phyloP scores from a whole-genome alignment of 176 grass and related monocot genomes.

The Tuctoria greenei region DNA sequence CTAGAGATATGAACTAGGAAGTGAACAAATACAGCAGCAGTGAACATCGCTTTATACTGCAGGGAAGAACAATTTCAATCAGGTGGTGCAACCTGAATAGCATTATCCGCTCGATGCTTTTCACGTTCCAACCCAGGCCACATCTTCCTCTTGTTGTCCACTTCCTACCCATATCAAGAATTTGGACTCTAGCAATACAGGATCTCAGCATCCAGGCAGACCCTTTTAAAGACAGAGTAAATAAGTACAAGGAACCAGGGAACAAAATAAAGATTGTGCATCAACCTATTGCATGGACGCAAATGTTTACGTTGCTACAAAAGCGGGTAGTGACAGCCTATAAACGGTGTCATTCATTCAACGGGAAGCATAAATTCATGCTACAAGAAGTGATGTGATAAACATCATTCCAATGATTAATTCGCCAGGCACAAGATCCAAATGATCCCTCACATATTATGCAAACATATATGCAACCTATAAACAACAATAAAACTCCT shows the following conservation, averaged over 20 bases:
- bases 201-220: slow-evolving; percentile 61
- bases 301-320: neutral
- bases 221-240: slow-evolving; percentile 62
- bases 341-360: neutral
- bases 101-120: slow-evolving; percentile 42
- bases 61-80: slow-evolving; percentile 44
- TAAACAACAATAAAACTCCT: neutral
- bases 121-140: slow-evolving; percentile 37
- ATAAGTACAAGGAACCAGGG: slow-evolving; percentile 41
- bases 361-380: slow-evolving; percentile 1
- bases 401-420: neutral
- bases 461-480: neutral
- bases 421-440: neutral
- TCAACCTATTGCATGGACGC: neutral
- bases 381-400: neutral
- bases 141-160: slow-evolving; percentile 50
- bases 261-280: slow-evolving; percentile 28
- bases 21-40: slow-evolving; percentile 44
- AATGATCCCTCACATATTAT: neutral
- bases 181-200: slow-evolving; percentile 43
- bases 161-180: slow-evolving; percentile 61
- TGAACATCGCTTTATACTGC: slow-evolving; percentile 28
- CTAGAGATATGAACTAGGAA: slow-evolving; percentile 44
- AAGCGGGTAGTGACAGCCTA: neutral
- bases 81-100: slow-evolving; percentile 48